Evolutionary conservation across 1,284 basidiomycete genomes (phyloP), one percentile per base, ranked within the genome.

Genomic region (Apiotrichum sp.): DNA sequence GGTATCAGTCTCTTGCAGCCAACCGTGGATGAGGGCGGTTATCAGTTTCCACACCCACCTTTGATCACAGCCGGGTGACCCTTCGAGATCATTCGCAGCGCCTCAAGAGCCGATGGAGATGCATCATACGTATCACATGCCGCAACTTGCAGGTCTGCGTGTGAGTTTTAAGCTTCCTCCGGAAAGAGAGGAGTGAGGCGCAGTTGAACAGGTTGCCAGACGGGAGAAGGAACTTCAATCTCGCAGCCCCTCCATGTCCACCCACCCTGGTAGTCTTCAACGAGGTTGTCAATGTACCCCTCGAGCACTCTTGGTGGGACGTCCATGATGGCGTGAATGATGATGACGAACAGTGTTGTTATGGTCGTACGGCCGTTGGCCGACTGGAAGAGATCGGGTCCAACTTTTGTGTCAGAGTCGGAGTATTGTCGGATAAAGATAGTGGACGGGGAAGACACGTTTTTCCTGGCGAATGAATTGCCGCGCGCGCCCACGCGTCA

Each of bases 1-100:
- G 65, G 63, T 33, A 62, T 48, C 49, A 65, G 38, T 35, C 8
- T 49, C 22, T 22, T 22, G 22, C 22, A 22, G 22, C 22, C 22
- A 22, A 22, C 22, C 22, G 29, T 14, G 32, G 16, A 2, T 41
- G 22, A 22, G 13, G 38, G 35, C 10, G 13, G 34, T 33, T 35
- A 10, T 5, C 9, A 22, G 31, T 22, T 32, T 29, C 3, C 11
- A 5, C 9, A 3, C 56, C 2, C 34, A 85, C 89, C 83, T 78
- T 82, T 82, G 51, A 92, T 86, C 1, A 93, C 70, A 5, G 86
- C 84, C 1, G 92, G 91, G 58, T 89, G 79, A n/a, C 85, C 84
- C 48, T 87, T 80, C 59, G 85, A 83, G 3, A 87, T 81, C 34
- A 89, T 77, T 48, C 85, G 79, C 41, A 85, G 79, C 65, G 93